Evolutionary conservation across 2,329 filamentous ascomycete species (phyloP).

Genomic region (Plenodomus tracheiphilus): DNA sequence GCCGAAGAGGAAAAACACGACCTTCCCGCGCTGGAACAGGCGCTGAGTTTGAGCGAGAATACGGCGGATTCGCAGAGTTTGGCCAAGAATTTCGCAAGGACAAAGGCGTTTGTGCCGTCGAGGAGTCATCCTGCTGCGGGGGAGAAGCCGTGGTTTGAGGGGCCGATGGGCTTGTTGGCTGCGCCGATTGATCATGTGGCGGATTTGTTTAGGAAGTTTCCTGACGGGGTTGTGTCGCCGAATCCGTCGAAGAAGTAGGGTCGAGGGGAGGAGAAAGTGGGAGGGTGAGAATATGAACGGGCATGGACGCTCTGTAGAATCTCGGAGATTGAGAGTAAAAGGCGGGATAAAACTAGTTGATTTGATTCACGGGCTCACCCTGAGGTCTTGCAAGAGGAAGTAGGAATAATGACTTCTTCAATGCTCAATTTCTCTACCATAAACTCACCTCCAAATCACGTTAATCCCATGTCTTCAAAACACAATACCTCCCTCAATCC

Average conservation of each 20-base stretch:
- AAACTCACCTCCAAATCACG: no score
- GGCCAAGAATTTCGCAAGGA: conserved; percentile 34
- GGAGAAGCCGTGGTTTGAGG: conserved; percentile 61
- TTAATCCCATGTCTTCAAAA: no score
- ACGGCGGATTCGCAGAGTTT: conserved; percentile 28
- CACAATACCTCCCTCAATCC: no score
- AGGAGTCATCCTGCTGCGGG: conserved; percentile 42
- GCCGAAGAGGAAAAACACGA: conserved; percentile 37
- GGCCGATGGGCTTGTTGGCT: conserved; percentile 56
- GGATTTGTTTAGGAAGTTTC: conserved; percentile 61
- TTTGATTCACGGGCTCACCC: no score
- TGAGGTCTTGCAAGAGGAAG: no score
- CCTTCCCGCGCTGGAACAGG: conserved; percentile 33
- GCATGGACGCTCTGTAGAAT: no score
- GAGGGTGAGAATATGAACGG: no score
- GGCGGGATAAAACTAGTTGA: no score
- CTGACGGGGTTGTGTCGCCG: conserved; percentile 38
- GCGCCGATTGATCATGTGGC: conserved; percentile 61
- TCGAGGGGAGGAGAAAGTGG: no score
- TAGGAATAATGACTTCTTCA: no score
- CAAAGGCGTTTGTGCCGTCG: conserved; percentile 38
- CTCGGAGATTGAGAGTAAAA: no score
- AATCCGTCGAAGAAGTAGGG: conserved; percentile 31
- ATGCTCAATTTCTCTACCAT: no score
- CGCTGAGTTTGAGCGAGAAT: conserved; percentile 13